A percentile compares a stretch with the other conserved stretches of the same genome.
phyloP scores from a whole-genome alignment of 2,329 filamentous ascomycete species.

The Trichoderma endophyticum region DNA sequence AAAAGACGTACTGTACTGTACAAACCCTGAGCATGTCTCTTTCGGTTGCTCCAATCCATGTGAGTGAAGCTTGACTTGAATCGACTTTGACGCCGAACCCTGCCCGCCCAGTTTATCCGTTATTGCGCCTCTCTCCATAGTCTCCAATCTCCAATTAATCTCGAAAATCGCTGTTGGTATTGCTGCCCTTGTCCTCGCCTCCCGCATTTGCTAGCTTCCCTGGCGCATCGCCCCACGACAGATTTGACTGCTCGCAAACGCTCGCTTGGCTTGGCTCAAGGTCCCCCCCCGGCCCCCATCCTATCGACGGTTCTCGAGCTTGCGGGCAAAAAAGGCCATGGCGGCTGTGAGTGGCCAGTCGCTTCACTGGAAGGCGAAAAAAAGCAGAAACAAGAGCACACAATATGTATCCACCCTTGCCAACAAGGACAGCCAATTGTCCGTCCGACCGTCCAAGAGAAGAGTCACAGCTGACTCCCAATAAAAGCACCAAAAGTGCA shows the following conservation, averaged over 20 bases:
- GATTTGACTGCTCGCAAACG: slow-evolving; percentile 14
- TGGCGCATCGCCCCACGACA: slow-evolving; percentile 12
- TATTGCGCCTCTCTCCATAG: neutral
- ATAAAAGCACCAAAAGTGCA: neutral
- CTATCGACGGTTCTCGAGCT: slow-evolving; percentile 14
- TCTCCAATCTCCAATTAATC: neutral
- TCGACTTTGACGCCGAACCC: neutral
- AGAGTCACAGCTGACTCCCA: slow-evolving; percentile 1
- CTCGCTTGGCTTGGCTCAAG: slow-evolving; percentile 3
- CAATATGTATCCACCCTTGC: neutral
- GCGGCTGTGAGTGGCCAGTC: slow-evolving; percentile 2
- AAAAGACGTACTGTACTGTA: neutral
- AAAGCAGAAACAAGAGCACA: neutral
- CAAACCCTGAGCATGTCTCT: neutral
- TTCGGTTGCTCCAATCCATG: neutral
- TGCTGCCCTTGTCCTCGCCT: slow-evolving; percentile 13
- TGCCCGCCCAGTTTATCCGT: neutral
- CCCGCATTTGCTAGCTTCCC: slow-evolving; percentile 13
- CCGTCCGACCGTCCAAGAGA: neutral
- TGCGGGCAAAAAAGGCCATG: neutral
- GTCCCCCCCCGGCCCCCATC: neutral
- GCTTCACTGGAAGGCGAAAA: neutral
- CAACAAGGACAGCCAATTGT: neutral
- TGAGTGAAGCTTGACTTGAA: neutral
- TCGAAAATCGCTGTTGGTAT: slow-evolving; percentile 9